Evolutionary conservation across 2,329 filamentous ascomycete genomes (phyloP).

Genomic region (Colletotrichum sp.): DNA sequence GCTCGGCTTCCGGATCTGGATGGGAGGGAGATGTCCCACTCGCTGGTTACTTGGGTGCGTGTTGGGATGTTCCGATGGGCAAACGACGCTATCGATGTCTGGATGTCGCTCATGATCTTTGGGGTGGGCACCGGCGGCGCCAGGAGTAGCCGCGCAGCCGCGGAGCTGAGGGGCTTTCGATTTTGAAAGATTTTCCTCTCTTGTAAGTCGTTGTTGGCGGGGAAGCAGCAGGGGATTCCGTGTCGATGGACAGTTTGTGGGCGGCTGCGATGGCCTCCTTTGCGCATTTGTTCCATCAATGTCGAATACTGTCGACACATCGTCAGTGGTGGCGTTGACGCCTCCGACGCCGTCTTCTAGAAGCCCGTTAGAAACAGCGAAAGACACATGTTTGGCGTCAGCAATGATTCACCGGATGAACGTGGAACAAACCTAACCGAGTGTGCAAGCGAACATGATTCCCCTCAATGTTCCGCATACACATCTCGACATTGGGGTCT

Average conservation of each 20-base stretch:
- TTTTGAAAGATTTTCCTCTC: not conserved
- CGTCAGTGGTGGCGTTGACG: not conserved
- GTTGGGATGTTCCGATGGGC: not conserved
- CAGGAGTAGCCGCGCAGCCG: not conserved
- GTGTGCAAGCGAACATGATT: not conserved
- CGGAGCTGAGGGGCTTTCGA: not conserved
- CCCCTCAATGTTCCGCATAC: not conserved
- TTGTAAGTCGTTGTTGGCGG: not conserved
- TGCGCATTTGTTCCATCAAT: not conserved
- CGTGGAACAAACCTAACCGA: not conserved
- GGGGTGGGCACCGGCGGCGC: not conserved
- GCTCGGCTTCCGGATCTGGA: slow-evolving; percentile 7
- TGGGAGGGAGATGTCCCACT: not conserved
- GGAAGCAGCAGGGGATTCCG: not conserved
- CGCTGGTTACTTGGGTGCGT: not conserved
- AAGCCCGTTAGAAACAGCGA: not conserved
- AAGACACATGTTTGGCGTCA: not conserved
- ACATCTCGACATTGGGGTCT: not conserved
- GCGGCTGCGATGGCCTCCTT: not conserved
- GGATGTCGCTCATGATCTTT: not conserved
- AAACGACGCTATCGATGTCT: not conserved
- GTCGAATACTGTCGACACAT: not conserved
- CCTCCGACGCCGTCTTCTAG: not conserved
- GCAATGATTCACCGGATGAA: not conserved
- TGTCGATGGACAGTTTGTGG: not conserved